phyloP scores from a whole-genome alignment of 768 basidiomycete genomes.

The Hygrophorus russula region DNA sequence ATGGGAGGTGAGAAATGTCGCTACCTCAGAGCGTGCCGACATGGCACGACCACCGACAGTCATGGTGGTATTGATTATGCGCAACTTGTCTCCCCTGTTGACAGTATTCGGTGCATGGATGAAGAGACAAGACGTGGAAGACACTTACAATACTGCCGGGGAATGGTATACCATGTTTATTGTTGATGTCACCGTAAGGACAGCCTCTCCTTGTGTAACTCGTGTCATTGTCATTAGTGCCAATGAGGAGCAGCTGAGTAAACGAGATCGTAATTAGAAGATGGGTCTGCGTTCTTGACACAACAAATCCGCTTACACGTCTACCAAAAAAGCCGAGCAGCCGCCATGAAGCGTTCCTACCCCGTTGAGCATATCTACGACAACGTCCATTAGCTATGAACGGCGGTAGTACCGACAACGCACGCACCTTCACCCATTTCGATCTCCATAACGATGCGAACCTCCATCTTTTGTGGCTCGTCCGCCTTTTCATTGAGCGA shows the following conservation, averaged over 20 bases:
- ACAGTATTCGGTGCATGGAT: not conserved
- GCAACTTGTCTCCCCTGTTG: constrained; percentile 35
- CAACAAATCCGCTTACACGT: constrained; percentile 26
- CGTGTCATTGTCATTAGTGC: constrained; percentile 23
- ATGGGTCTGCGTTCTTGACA: not conserved
- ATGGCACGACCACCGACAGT: constrained; percentile 34
- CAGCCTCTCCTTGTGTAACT: constrained; percentile 1
- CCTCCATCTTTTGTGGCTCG: constrained; percentile 32
- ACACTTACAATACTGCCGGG: constrained; percentile 35
- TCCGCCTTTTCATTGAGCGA: constrained; percentile 32
- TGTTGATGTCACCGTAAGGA: constrained; percentile 32
- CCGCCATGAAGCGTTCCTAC: constrained; percentile 40
- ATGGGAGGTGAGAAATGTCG: too few species aligned
- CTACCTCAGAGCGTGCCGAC: constrained; percentile 42
- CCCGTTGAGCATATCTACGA: constrained; percentile 44
- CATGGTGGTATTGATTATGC: constrained; percentile 41
- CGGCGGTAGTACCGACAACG: not conserved
- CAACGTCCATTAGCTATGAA: not conserved
- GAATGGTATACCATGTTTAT: constrained; percentile 45
- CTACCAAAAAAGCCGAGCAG: constrained; percentile 43
- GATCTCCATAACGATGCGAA: constrained; percentile 32
- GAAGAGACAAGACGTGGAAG: not conserved
- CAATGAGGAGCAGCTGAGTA: constrained; percentile 36
- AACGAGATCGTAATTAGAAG: not conserved
- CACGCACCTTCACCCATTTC: constrained; percentile 31